These are phyloP conservation scores for Penicillium macrosclerotiorum DNA, from an alignment of 495 filamentous ascomycete genomes.

Conservation along the genomic window DNA sequence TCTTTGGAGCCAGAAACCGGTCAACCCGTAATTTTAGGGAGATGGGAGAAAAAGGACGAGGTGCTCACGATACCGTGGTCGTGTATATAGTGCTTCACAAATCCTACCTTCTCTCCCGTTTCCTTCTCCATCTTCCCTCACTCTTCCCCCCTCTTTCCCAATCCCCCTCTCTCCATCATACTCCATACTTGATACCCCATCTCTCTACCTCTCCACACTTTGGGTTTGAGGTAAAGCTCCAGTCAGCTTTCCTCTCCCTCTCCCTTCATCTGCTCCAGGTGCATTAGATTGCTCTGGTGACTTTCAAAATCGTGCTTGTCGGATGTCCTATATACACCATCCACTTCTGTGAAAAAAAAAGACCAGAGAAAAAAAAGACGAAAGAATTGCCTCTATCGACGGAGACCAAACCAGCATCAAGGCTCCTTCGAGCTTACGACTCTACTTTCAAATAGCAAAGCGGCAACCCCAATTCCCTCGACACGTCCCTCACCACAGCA, in stretches of 20 bases:
- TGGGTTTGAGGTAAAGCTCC: slow-evolving; percentile 14
- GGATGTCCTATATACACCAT: background rate
- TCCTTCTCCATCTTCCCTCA: slow-evolving; percentile 2
- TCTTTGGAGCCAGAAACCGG: slow-evolving; percentile 11
- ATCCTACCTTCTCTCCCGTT: slow-evolving; percentile 7
- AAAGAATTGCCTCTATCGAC: slow-evolving; percentile 9
- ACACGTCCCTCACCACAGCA: slow-evolving; percentile 2
- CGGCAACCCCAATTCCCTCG: slow-evolving; percentile 2
- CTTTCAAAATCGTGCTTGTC: background rate
- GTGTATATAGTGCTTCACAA: slow-evolving; percentile 15
- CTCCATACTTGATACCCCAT: background rate
- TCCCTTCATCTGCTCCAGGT: background rate
- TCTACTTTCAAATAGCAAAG: slow-evolving; percentile 18
- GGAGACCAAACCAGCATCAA: slow-evolving; percentile 5
- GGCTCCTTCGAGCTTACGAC: slow-evolving; percentile 1
- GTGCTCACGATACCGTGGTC: slow-evolving; percentile 1
- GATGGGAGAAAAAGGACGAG: slow-evolving; percentile 5
- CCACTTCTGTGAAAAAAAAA: slow-evolving; percentile 1
- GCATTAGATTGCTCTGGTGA: background rate
- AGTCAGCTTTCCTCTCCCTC: slow-evolving; percentile 10
- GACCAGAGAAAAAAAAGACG: slow-evolving; percentile 12
- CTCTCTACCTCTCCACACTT: background rate
- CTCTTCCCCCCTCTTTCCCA: no score
- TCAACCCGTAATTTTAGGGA: slow-evolving; percentile 6
- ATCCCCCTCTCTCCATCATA: background rate